Conservation (phyloP, 768 basidiomycete species). For the Asterophora parasitica region DNA sequence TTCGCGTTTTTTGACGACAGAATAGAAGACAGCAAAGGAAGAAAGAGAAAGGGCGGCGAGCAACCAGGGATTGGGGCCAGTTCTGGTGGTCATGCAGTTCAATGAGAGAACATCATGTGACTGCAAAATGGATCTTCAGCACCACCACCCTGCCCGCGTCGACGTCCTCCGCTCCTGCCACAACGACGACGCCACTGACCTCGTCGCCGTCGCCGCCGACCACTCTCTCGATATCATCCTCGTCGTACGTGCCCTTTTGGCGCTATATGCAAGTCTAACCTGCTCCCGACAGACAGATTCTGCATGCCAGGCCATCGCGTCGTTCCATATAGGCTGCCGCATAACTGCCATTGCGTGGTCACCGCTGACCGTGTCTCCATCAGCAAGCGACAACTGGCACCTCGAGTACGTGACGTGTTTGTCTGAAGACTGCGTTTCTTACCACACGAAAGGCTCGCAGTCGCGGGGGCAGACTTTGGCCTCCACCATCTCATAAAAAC, state of each 20-base stretch:
- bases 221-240: conserved; percentile 68
- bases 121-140: conserved; percentile 49
- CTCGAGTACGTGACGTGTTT: conserved; percentile 51
- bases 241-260: conserved; percentile 40
- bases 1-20: conserved; percentile 53
- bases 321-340: conserved; percentile 67
- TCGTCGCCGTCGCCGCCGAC: conserved; percentile 70
- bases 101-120: conserved; percentile 6
- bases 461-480: conserved; percentile 64
- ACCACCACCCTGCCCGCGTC: conserved; percentile 57
- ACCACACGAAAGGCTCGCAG: conserved; percentile 48
- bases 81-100: conserved; percentile 20
- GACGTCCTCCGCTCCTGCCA: conserved; percentile 59
- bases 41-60: conserved; percentile 51
- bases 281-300: conserved; percentile 32
- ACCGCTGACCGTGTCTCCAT: conserved; percentile 61
- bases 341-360: conserved; percentile 81
- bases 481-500: conserved; percentile 66
- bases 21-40: conserved; percentile 56
- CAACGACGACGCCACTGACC: conserved; percentile 59
- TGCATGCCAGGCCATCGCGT: conserved; percentile 49
- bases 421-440: background rate
- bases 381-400: conserved; percentile 58
- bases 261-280: background rate
- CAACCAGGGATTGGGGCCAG: conserved; percentile 59